These are phyloP conservation scores for Apiospora pterosperma DNA, from an alignment of 2,329 filamentous ascomycete species.

Conservation along the genomic window DNA sequence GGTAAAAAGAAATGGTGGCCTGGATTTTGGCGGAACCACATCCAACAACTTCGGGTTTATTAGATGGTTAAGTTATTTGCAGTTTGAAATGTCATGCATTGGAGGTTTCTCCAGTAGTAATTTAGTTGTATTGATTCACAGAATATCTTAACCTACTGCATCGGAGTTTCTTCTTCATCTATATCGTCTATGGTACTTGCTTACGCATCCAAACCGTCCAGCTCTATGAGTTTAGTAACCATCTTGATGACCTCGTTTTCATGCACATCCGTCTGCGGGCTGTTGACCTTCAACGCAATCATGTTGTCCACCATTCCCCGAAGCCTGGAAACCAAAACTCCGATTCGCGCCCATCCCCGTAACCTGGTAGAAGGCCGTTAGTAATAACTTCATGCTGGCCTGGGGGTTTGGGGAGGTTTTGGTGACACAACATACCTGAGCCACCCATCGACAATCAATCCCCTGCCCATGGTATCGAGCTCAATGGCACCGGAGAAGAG, in stretches of 20 bases:
- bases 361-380: slow-evolving; percentile 35
- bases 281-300: slow-evolving; percentile 76
- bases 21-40: background rate
- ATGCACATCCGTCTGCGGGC: slow-evolving; percentile 58
- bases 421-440: slow-evolving; percentile 41
- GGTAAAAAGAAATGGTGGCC: background rate
- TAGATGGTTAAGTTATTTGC: background rate
- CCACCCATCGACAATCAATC: slow-evolving; percentile 91
- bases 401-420: background rate
- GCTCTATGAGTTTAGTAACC: slow-evolving; percentile 78
- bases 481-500: slow-evolving; percentile 83
- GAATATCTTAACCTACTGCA: no score
- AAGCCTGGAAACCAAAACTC: slow-evolving; percentile 80
- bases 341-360: slow-evolving; percentile 90
- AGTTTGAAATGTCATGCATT: background rate
- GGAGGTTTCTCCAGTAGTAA: no score
- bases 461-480: slow-evolving; percentile 83
- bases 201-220: slow-evolving; percentile 78
- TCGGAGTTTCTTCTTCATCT: background rate
- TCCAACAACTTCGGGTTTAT: background rate
- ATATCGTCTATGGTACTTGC: background rate
- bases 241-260: slow-evolving; percentile 68
- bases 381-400: background rate
- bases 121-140: no score
- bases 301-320: slow-evolving; percentile 84